Evolutionary conservation across 1,284 basidiomycete species (phyloP).

Genomic region (Cutaneotrichosporon arboriforme): DNA sequence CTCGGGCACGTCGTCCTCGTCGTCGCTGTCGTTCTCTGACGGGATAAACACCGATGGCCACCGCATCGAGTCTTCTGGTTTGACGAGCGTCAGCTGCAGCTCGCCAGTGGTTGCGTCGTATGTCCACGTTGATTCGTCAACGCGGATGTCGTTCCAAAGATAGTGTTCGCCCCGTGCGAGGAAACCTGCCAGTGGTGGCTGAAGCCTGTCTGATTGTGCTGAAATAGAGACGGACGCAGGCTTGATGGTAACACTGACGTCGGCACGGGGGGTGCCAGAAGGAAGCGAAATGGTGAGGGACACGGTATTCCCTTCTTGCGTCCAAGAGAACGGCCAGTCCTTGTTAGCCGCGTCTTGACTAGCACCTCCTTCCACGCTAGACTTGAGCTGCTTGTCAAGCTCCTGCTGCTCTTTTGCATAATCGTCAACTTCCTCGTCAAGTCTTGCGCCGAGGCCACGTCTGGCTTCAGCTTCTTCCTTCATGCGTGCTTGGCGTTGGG

Average conservation of each 20-base stretch:
- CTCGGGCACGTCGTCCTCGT: conserved; percentile 72
- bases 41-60: conserved; percentile 75
- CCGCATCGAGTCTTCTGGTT: conserved; percentile 63
- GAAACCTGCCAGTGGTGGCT: conserved; percentile 56
- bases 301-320: conserved; percentile 72
- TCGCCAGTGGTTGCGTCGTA: conserved; percentile 68
- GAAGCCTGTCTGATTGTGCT: conserved; percentile 19
- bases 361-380: conserved; percentile 13
- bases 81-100: conserved; percentile 77
- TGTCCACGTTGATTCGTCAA: conserved; percentile 75
- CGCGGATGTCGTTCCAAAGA: conserved; percentile 70
- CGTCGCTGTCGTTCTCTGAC: conserved; percentile 28
- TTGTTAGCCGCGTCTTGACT: not conserved
- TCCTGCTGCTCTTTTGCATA: not conserved
- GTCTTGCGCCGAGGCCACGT: conserved; percentile 31
- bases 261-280: conserved; percentile 57
- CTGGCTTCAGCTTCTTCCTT: conserved; percentile 17
- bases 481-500: conserved; percentile 15
- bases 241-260: conserved; percentile 64
- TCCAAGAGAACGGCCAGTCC: conserved; percentile 77
- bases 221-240: conserved; percentile 49
- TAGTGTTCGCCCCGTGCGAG: conserved; percentile 51
- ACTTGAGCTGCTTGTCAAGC: not conserved
- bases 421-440: conserved; percentile 4
- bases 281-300: conserved; percentile 78